Conservation (phyloP, 768 basidiomycete genomes). For the Vararia minispora region DNA sequence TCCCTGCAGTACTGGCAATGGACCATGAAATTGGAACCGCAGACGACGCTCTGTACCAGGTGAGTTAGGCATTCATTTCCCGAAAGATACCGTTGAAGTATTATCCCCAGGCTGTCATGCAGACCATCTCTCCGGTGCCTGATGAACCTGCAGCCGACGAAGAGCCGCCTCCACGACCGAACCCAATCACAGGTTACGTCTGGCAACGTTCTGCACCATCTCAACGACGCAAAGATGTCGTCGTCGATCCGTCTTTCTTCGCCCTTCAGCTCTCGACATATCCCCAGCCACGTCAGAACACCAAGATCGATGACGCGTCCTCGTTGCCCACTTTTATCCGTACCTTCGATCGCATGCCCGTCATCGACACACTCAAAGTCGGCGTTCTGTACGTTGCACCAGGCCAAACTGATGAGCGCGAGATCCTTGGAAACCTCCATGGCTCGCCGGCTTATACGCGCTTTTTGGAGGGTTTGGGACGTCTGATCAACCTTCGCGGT, state of each 20-base stretch:
- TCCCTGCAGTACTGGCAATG: conserved; percentile 65
- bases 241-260: conserved; percentile 77
- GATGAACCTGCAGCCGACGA: conserved; percentile 8
- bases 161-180: conserved; percentile 33
- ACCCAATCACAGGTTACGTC: conserved; percentile 76
- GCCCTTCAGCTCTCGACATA: conserved; percentile 79
- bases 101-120: conserved; percentile 1
- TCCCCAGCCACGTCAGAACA: conserved; percentile 36
- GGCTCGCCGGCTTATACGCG: conserved; percentile 93
- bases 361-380: conserved; percentile 96
- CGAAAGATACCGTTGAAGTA: neutral
- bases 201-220: conserved; percentile 85
- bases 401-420: conserved; percentile 72
- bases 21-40: conserved; percentile 32
- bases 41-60: conserved; percentile 14
- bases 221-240: conserved; percentile 78
- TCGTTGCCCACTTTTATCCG: conserved; percentile 47
- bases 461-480: conserved; percentile 83
- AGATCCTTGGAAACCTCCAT: conserved; percentile 82
- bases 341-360: conserved; percentile 73
- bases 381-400: conserved; percentile 94
- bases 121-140: conserved; percentile 9
- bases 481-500: conserved; percentile 78
- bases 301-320: conserved; percentile 40
- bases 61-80: conserved; percentile 2